Base-by-base conservation (phyloP, 2,329 filamentous ascomycete genomes). In the Chrysosporium keratinophilum region DNA sequence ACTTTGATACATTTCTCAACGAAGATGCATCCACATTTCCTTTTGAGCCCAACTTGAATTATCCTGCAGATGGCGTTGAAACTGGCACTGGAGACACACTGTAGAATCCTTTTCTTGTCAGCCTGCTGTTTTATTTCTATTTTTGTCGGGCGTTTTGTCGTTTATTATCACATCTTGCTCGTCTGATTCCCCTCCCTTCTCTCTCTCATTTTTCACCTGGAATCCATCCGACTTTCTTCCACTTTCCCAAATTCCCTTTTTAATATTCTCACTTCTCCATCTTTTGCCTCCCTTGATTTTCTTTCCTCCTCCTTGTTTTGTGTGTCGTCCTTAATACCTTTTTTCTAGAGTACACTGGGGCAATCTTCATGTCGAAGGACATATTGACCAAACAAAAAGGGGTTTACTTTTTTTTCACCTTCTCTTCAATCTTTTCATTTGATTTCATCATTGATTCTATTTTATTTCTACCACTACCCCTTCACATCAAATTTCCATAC, bases 1-100 rank as follows among this genome's bases (percentile, higher is more conserved):
- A 84, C 66, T 84, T 84, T 64, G 81, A 84, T 63, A 80, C 77
- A 14, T 84, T 84, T 71, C 71, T 84, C 50, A 80, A 83, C 61
- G 78, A 78, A 59, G 71, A 70, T 52, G 63, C 64, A n/a, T 63
- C 65, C 35, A 66, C 65, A 19, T 74, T 74, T 59, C 68, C 68
- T 23, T 74, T 74, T 55, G 70, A 72, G 41, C 67, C 69, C 19
- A 71, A 60, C 57, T 65, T 70, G 54, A 55, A 64, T 42, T 71
- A 70, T 56, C 56, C 64, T 34, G 61, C 47, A 11, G 71, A 73
- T 57, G 68, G 70, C 60, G 71, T 73, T 58, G 71, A 72, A 60
- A 72, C 70, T 47, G 69, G 69, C 60, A 63, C 68, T 54, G 65
- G 65, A 50, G 68, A 69, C 53, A 59, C 61, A 60, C 58, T 71